phyloP scores from a whole-genome alignment of 2,329 filamentous ascomycete genomes.

The Paraphoma chrysanthemicola region DNA sequence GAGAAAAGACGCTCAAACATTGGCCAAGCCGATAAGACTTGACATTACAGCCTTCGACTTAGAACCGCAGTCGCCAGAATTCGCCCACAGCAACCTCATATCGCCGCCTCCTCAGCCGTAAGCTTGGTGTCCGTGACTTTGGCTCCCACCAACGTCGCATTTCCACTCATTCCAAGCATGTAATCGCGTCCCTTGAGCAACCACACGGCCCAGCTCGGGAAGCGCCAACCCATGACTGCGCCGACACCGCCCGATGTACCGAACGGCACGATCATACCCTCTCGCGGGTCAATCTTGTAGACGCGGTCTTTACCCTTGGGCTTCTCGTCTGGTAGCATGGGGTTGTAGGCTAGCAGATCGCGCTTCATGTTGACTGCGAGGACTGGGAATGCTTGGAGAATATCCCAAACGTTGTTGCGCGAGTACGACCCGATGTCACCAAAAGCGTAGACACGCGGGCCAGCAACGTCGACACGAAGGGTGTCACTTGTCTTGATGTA shows the following conservation, averaged over 20 bases:
- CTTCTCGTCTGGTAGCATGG: conserved; percentile 20
- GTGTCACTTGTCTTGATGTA: conserved; percentile 58
- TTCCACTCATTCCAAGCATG: conserved; percentile 34
- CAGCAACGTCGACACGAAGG: conserved; percentile 54
- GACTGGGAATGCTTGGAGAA: conserved; percentile 50
- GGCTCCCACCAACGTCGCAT: conserved; percentile 17
- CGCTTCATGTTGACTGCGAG: conserved; percentile 55
- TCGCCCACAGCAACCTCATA: conserved; percentile 6
- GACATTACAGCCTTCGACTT: not conserved
- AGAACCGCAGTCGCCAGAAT: not conserved
- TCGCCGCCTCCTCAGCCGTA: conserved; percentile 32
- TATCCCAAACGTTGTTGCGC: conserved; percentile 51
- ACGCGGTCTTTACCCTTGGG: conserved; percentile 35
- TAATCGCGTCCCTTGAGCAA: conserved; percentile 52
- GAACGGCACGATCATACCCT: conserved; percentile 41
- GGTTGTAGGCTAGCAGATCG: conserved; percentile 49
- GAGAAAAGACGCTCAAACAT: not conserved
- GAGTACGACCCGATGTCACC: conserved; percentile 57
- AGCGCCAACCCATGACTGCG: conserved; percentile 45
- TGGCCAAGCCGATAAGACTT: not conserved
- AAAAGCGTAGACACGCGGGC: conserved; percentile 55
- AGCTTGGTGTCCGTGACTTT: conserved; percentile 35
- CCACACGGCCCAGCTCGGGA: conserved; percentile 49
- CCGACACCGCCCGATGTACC: conserved; percentile 44
- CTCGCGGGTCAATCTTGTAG: conserved; percentile 28